Evolutionary conservation across 805 yeast species (phyloP), one percentile per base, ranked within the genome.

Genomic region (Ogataea nonfermentans): DNA sequence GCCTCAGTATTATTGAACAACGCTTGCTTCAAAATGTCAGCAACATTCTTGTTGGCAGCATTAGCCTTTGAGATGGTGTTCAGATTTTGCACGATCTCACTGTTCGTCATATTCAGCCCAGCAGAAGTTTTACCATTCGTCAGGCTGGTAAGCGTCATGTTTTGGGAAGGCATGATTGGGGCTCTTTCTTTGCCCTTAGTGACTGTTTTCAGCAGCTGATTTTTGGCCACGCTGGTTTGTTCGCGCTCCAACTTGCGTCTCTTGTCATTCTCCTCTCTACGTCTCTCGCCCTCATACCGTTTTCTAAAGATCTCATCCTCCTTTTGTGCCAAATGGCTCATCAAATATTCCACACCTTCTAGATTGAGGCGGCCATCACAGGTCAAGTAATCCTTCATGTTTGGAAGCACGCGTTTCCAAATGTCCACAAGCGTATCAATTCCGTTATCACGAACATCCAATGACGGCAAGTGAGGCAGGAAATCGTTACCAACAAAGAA

Each of bases 401-500:
- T 55, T 0, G 95, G 84, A 33, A 93, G 59, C 1, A 74, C 61
- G 24, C 74, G 69, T 54, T 90, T 89, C 99, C 99, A 93, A 33
- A 91, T 78, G 27, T 72, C 74, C 9, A 88, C 81, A 38, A 93
- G 66, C 16, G 76, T 69, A 56, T 91, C 96, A 55, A 93, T 84
- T 51, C 96, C 90, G 56, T 87, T 86, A 62, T 93, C 98, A 52
- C 99, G 78, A 29, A 93, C 97, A 55, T 91, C 96, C 40, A 93
- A 73, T 22, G 95, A 81, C 4, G 99, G 98, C 51, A 93, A 68
- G 65, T 91, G 98, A 1, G 99, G 99, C 55, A 93, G 68, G 73
- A 93, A 93, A 78, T 93, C 99, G 59, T 93, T 93, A 63, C 99
- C 99, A 48, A 91, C 95, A 59, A 93, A 93, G 69, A 93, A 93